Evolutionary conservation across 805 yeast genomes (phyloP).

Genomic region (Candida corydali): DNA sequence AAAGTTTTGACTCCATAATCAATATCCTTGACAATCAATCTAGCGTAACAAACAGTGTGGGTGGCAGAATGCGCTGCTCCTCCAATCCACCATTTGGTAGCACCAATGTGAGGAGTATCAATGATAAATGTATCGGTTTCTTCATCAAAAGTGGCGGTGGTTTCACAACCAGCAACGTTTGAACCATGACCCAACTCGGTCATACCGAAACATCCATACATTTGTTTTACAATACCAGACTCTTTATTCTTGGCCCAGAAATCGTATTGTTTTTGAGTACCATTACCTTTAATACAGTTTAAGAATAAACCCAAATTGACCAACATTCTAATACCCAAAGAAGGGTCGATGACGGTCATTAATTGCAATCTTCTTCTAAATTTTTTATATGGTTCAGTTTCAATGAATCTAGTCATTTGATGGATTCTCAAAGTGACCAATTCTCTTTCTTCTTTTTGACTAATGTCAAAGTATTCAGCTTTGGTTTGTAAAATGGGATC

Average conservation of each 20-base stretch:
- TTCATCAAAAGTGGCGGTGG: conserved; percentile 79
- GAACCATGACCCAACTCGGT: conserved; percentile 93
- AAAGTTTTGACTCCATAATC: conserved; percentile 93
- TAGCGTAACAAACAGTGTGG: conserved; percentile 80
- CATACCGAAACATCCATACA: conserved; percentile 88
- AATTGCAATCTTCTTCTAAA: conserved; percentile 33
- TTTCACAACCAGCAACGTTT: conserved; percentile 88
- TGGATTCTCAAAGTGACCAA: conserved; percentile 31
- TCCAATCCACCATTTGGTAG: conserved; percentile 99
- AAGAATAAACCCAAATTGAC: conserved; percentile 38
- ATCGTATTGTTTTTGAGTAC: conserved; percentile 34
- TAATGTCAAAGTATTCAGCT: conserved; percentile 29
- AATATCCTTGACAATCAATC: conserved; percentile 73
- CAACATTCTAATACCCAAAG: conserved; percentile 33
- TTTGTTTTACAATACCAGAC: conserved; percentile 28
- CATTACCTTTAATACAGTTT: conserved; percentile 38
- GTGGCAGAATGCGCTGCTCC: conserved; percentile 96
- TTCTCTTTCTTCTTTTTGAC: conserved; percentile 26
- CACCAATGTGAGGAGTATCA: conserved; percentile 86
- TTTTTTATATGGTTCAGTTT: conserved; percentile 25
- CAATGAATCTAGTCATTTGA: conserved; percentile 33
- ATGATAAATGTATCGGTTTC: conserved; percentile 64
- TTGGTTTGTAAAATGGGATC: conserved; percentile 32
- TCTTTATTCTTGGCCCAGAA: conserved; percentile 36
- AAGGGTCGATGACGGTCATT: conserved; percentile 35